Base-by-base conservation (phyloP, 495 filamentous ascomycete species). In the Alectoria sarmentosa region DNA sequence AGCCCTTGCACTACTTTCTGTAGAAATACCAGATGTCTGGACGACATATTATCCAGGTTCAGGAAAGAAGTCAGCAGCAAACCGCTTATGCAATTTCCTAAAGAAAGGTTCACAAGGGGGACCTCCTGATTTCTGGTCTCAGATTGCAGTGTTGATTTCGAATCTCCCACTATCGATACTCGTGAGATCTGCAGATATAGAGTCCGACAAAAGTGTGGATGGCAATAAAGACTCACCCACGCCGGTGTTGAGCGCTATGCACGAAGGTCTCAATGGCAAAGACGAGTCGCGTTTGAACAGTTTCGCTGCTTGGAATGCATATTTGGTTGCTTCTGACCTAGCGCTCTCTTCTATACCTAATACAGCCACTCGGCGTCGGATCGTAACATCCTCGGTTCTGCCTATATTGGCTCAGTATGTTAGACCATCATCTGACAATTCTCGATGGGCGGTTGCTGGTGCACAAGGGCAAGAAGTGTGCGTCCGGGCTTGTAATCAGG, bases 61-160 rank as follows among this genome's bases (percentile, higher is more conserved):
- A 11, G 79, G 79, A 62, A 93, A 91, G 71, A 88, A 84, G 48
- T 77, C 86, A 34, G 80, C 87, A 0, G 75, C 85, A 1, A 81
- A 82, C 38, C 79, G 85, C 36, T 69, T 98, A 5, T 81, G 79
- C 39, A 78, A 83, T 26, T 95, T 95, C 69, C 77, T 97, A n/a
- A 84, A 88, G 62, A 86, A 86, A 69, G 94, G 95, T 55, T 95
- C 92, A 1, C 88, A 96, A 68, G 84, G 83, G 11, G 85, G 88
- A 15, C 75, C 83, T 4, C 74, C 79, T 4, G 81, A 81, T 7
- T 96, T 84, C 72, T 98, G 94, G 94, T 68, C 75, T 21, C 82
- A 83, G 4, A 67, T 96, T 42, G 75, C 79, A 49, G 76, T 76
- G 32, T 71, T 96, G 1, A 69, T 97, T 41, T 70, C 76, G 14